These are phyloP conservation scores for Diphasiastrum complanatum DNA, from an alignment of 83 land plant species.

Conservation along the genomic window DNA sequence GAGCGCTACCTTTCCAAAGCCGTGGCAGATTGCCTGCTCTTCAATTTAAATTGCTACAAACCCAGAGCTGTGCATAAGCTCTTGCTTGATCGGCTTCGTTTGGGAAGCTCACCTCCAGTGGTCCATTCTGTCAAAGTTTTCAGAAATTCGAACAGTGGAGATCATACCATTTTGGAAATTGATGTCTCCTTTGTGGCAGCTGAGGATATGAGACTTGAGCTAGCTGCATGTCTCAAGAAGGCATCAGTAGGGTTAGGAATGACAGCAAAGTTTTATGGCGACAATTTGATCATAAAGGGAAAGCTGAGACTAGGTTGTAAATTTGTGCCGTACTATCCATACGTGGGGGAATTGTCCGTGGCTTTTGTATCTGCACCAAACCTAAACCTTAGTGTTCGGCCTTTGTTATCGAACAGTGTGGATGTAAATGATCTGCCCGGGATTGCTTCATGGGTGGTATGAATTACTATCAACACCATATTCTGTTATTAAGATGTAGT, in stretches of 20 bases:
- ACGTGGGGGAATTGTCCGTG: conserved; percentile 22
- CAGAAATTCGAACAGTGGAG: conserved; percentile 3
- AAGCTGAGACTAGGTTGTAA: conserved; percentile 22
- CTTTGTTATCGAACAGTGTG: conserved; percentile 25
- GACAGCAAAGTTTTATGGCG: conserved; percentile 25
- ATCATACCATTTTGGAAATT: conserved; percentile 16
- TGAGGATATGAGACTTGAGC: conserved; percentile 28
- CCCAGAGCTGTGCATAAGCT: conserved; percentile 17
- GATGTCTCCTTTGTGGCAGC: conserved; percentile 30
- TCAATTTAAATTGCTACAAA: conserved; percentile 18
- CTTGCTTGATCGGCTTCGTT: conserved; percentile 12
- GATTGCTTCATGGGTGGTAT: conserved; percentile 36
- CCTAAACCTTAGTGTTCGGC: conserved; percentile 26
- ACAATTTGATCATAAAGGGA: conserved; percentile 25
- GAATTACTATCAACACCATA: background rate
- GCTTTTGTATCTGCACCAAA: conserved; percentile 26
- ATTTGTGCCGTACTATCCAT: conserved; percentile 30
- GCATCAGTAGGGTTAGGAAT: conserved; percentile 27
- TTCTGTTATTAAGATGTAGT: too few species aligned
- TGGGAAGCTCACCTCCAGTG: conserved; percentile 25
- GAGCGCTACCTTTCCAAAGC: conserved; percentile 16
- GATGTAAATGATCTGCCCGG: conserved; percentile 31
- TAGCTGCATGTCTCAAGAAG: conserved; percentile 20
- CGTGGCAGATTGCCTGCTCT: conserved; percentile 4
- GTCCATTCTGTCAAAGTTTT: conserved; percentile 19